Evolutionary conservation across 208 protist genomes (phyloP).

Genomic region (Chromosphaera perkinsii): DNA sequence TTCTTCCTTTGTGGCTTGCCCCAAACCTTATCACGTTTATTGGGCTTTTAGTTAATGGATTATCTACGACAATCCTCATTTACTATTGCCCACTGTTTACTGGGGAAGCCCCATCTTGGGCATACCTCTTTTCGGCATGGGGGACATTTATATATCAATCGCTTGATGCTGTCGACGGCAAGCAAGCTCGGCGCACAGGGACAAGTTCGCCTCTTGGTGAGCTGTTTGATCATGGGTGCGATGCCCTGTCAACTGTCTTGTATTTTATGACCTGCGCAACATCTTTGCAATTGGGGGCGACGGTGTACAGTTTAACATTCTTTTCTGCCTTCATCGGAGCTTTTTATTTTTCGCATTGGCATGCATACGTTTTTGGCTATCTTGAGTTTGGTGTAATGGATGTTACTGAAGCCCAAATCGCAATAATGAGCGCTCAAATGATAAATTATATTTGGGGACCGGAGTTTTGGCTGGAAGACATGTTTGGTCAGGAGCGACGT

Average conservation of each 20-base stretch:
- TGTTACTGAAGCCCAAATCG: conserved; percentile 24
- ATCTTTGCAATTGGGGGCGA: conserved; percentile 10
- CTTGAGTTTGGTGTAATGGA: conserved; percentile 27
- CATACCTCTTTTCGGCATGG: conserved; percentile 7
- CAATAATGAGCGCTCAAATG: conserved; percentile 3
- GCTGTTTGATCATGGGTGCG: conserved; percentile 59
- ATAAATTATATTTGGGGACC: neutral
- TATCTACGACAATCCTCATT: neutral
- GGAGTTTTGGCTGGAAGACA: neutral
- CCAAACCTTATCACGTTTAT: conserved; percentile 34
- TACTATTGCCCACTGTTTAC: conserved; percentile 2
- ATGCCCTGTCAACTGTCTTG: conserved; percentile 38
- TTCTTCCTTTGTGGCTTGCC: conserved; percentile 43
- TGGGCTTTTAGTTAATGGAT: conserved; percentile 15
- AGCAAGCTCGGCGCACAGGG: conserved; percentile 44
- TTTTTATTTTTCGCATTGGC: conserved; percentile 30
- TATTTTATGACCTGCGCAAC: neutral
- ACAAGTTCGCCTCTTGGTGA: conserved; percentile 45
- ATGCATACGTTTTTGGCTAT: conserved; percentile 26
- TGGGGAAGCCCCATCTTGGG: conserved; percentile 3
- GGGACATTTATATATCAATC: conserved; percentile 51
- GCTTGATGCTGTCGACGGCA: conserved; percentile 54
- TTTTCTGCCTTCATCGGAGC: neutral
- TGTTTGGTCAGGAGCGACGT: neutral
- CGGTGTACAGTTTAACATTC: neutral